phyloP scores from a whole-genome alignment of 2,329 filamentous ascomycete genomes.

The Penicillium sp. region DNA sequence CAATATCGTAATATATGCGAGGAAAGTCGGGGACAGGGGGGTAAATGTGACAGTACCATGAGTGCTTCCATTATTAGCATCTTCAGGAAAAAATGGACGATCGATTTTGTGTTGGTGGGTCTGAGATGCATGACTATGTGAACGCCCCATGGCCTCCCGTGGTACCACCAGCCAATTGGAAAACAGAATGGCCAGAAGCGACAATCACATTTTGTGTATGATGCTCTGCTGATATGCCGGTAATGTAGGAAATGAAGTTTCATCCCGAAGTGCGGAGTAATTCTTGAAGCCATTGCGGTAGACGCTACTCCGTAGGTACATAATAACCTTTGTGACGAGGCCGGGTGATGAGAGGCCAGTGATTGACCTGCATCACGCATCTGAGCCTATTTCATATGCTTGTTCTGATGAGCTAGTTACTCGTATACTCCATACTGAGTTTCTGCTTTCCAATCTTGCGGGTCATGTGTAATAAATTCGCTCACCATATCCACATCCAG shows the following conservation, averaged over 20 bases:
- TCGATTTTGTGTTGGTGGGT: slow-evolving; percentile 1
- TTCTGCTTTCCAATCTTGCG: not conserved
- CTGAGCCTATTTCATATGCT: not conserved
- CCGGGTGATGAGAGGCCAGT: not conserved
- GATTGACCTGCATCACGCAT: not conserved
- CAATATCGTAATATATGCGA: not conserved
- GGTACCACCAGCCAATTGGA: not conserved
- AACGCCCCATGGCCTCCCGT: not conserved
- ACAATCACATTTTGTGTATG: not conserved
- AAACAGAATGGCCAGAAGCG: not conserved
- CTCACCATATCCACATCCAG: not conserved
- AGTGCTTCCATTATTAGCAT: slow-evolving; percentile 14
- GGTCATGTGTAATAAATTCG: not conserved
- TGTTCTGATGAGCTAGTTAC: not conserved
- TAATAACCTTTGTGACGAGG: no score
- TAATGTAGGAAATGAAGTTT: not conserved
- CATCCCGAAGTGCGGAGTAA: not conserved
- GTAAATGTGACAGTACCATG: not conserved
- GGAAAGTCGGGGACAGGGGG: not conserved
- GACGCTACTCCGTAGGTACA: no score
- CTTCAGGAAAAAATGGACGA: slow-evolving; percentile 13
- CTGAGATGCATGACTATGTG: not conserved
- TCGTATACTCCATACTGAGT: not conserved
- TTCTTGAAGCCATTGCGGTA: not conserved
- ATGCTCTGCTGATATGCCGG: not conserved